These are phyloP conservation scores for Escallonia rubra DNA, from an alignment of 129 eudicot genomes.

Conservation along the genomic window DNA sequence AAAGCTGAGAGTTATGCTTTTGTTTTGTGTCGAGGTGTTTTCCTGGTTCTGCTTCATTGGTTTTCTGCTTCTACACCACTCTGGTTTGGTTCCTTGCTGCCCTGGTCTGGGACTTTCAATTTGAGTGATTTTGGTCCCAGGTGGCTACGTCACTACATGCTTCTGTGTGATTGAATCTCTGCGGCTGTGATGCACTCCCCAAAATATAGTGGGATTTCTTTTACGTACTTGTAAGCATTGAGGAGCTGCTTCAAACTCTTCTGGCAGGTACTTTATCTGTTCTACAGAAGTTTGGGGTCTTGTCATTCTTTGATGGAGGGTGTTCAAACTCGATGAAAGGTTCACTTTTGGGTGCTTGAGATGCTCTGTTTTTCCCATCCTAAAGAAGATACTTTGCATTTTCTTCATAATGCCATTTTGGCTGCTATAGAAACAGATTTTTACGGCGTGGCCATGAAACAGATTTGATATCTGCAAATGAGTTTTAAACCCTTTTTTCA, in stretches of 20 bases:
- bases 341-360: too few species aligned
- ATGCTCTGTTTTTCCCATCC: too few species aligned
- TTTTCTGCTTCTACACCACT: constrained; percentile 72
- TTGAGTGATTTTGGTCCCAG: constrained; percentile 71
- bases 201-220: constrained; percentile 30
- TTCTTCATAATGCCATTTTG: too few species aligned
- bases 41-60: constrained; percentile 86
- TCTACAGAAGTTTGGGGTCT: constrained; percentile 6
- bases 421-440: too few species aligned
- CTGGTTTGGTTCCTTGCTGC: constrained; percentile 47
- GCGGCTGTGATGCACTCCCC: constrained; percentile 40
- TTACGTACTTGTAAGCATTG: constrained; percentile 27
- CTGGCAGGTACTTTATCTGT: constrained; percentile 38
- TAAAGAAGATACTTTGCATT: too few species aligned
- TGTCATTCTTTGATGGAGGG: background rate
- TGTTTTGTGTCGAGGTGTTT: constrained; percentile 94
- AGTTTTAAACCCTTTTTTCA: too few species aligned
- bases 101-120: constrained; percentile 65
- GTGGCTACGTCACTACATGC: constrained; percentile 37
- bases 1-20: constrained; percentile 43
- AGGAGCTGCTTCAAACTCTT: constrained; percentile 37
- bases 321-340: too few species aligned
- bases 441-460: too few species aligned
- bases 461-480: too few species aligned
- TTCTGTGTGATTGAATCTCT: constrained; percentile 39